Conservation (phyloP, 352 stramenopile species). For the Phytopythium ostracodes region DNA sequence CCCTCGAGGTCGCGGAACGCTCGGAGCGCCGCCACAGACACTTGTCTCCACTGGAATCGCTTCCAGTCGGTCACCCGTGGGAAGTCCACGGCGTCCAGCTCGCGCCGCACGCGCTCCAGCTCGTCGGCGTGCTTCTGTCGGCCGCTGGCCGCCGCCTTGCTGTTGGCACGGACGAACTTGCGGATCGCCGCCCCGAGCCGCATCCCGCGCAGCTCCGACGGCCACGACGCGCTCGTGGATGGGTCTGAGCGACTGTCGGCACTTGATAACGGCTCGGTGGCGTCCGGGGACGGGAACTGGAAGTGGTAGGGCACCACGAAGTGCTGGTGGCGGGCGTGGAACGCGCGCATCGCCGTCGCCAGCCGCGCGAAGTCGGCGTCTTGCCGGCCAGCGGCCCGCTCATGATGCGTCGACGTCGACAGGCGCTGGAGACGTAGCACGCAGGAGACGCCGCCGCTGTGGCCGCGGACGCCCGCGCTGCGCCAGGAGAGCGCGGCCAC, state of each 20-base stretch:
- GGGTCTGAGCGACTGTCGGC: too few relatives aligned
- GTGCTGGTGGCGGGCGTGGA: slow-evolving; percentile 32
- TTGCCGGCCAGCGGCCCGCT: too few relatives aligned
- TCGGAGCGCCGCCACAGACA: slow-evolving; percentile 23
- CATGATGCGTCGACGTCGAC: neutral
- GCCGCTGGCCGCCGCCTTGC: neutral
- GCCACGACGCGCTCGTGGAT: slow-evolving; percentile 21
- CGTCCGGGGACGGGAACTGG: slow-evolving; percentile 22
- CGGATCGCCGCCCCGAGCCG: slow-evolving; percentile 33
- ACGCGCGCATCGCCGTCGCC: slow-evolving; percentile 25
- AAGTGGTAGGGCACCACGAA: slow-evolving; percentile 43
- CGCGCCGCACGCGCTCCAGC: slow-evolving; percentile 9
- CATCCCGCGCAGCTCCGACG: slow-evolving; percentile 28
- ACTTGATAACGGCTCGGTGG: too few relatives aligned
- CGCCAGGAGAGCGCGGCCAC: neutral
- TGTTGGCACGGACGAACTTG: slow-evolving; percentile 15
- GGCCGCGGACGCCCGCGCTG: too few relatives aligned
- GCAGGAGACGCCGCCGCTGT: too few relatives aligned
- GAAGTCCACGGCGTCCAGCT: slow-evolving; percentile 30
- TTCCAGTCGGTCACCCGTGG: slow-evolving; percentile 32
- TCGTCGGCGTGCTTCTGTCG: too few relatives aligned
- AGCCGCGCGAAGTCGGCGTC: slow-evolving; percentile 15
- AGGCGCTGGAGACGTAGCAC: neutral
- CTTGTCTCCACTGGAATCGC: slow-evolving; percentile 34
- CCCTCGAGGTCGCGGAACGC: slow-evolving; percentile 27